Conservation (phyloP, 1,284 basidiomycete genomes). For the Ganoderma sinense region DNA sequence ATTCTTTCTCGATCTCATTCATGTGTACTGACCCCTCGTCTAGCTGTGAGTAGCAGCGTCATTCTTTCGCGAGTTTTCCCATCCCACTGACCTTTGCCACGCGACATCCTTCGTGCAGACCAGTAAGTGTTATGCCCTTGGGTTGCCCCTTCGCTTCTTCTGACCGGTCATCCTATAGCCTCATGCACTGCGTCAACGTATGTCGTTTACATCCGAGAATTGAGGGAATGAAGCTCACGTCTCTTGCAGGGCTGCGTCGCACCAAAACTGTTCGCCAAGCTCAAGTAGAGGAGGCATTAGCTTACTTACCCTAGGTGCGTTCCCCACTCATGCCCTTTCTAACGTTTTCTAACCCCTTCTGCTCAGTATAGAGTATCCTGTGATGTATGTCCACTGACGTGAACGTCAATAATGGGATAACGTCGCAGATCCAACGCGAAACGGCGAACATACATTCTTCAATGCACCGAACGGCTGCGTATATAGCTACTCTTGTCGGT, state of each 20-base stretch:
- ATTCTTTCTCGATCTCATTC: constrained; percentile 23
- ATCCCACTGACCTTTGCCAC: constrained; percentile 12
- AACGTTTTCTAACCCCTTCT: neutral
- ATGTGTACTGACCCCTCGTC: constrained; percentile 1
- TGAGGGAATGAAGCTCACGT: constrained; percentile 15
- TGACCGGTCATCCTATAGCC: constrained; percentile 47
- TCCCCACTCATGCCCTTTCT: neutral
- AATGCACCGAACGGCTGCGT: neutral
- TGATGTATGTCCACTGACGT: neutral
- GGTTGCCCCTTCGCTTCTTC: constrained; percentile 45
- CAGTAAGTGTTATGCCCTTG: constrained; percentile 45
- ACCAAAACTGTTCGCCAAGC: constrained; percentile 80
- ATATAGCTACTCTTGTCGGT: neutral
- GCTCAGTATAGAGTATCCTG: neutral
- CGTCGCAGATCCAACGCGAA: neutral
- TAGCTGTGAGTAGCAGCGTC: constrained; percentile 25
- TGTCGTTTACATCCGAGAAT: constrained; percentile 37
- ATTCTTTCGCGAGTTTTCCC: neutral
- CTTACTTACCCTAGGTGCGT: constrained; percentile 2
- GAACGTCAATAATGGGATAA: constrained; percentile 1
- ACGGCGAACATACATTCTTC: no score
- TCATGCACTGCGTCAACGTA: constrained; percentile 93
- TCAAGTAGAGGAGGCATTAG: constrained; percentile 48
- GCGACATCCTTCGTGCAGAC: constrained; percentile 13
- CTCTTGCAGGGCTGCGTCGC: constrained; percentile 70